Conservation (phyloP, 495 filamentous ascomycete genomes). For the Eremomyces bilateralis region DNA sequence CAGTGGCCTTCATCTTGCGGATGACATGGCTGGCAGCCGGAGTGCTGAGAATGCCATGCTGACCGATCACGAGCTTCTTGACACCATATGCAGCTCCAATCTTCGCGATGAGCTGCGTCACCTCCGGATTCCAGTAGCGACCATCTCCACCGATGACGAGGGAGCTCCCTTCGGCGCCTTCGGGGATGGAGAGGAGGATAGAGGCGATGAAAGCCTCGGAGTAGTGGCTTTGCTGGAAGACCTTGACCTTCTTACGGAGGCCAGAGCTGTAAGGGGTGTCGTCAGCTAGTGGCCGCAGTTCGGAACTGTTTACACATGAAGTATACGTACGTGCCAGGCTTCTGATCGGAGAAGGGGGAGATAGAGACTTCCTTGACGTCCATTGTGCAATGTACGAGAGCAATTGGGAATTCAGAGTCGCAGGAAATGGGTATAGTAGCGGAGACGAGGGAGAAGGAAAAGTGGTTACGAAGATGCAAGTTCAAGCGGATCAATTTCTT, state of each 20-base stretch:
- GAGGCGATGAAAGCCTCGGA: constrained; percentile 86
- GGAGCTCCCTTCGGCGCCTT: constrained; percentile 69
- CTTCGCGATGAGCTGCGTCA: constrained; percentile 90
- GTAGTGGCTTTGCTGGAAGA: constrained; percentile 91
- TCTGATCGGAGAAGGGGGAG: constrained; percentile 78
- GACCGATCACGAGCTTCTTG: constrained; percentile 92
- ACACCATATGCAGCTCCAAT: constrained; percentile 93
- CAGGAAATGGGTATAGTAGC: too few species aligned
- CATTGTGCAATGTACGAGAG: too few species aligned
- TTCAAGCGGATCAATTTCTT: too few species aligned
- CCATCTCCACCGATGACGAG: constrained; percentile 97
- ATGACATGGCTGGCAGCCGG: constrained; percentile 92
- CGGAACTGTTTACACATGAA: constrained; percentile 8
- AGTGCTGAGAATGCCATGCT: constrained; percentile 88
- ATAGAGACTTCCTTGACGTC: constrained; percentile 54
- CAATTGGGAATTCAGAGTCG: too few species aligned
- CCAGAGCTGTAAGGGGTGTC: constrained; percentile 48
- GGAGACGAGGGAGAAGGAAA: too few species aligned
- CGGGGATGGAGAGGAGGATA: constrained; percentile 87
- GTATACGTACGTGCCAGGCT: constrained; percentile 85
- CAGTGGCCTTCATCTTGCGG: constrained; percentile 77
- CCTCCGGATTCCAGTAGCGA: constrained; percentile 90
- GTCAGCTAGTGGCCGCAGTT: constrained; percentile 1
- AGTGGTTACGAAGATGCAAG: too few species aligned
- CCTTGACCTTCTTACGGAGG: constrained; percentile 93